Conservation (phyloP, 1,284 basidiomycete species). For the Boletus semigastroideus region DNA sequence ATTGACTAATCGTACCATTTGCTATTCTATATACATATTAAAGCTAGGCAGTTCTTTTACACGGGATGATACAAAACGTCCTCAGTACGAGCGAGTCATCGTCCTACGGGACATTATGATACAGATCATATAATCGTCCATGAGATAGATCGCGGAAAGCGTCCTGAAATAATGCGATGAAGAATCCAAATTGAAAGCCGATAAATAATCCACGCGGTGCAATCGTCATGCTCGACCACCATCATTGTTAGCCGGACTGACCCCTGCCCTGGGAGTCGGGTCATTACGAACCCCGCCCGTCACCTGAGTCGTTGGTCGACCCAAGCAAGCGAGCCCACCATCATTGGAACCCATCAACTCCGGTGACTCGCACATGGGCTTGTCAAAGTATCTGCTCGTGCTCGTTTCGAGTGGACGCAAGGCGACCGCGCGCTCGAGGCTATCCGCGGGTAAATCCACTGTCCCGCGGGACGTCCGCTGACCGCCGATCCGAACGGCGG, state of each 20-base stretch:
- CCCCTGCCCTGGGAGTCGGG: too few relatives aligned
- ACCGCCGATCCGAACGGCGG: neutral
- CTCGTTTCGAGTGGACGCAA: constrained; percentile 1
- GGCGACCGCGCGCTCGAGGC: neutral
- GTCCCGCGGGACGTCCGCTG: neutral
- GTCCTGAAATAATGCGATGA: neutral
- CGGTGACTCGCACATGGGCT: constrained; percentile 25
- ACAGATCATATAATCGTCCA: constrained; percentile 2
- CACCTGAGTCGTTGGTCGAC: neutral
- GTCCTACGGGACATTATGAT: constrained; percentile 5
- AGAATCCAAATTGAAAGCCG: neutral
- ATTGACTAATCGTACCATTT: neutral
- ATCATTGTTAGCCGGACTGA: neutral
- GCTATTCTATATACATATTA: too few relatives aligned
- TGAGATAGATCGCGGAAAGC: neutral
- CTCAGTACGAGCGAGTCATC: neutral
- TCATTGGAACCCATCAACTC: constrained; percentile 13
- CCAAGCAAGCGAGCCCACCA: neutral
- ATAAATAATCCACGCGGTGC: neutral
- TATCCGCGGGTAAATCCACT: neutral
- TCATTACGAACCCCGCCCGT: too few relatives aligned
- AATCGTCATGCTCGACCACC: neutral
- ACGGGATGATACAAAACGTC: constrained; percentile 1
- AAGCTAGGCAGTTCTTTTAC: neutral
- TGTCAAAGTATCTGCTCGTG: constrained; percentile 7